Evolutionary conservation across 345 rosid genomes (phyloP).

Genomic region (Nephelium lappaceum): DNA sequence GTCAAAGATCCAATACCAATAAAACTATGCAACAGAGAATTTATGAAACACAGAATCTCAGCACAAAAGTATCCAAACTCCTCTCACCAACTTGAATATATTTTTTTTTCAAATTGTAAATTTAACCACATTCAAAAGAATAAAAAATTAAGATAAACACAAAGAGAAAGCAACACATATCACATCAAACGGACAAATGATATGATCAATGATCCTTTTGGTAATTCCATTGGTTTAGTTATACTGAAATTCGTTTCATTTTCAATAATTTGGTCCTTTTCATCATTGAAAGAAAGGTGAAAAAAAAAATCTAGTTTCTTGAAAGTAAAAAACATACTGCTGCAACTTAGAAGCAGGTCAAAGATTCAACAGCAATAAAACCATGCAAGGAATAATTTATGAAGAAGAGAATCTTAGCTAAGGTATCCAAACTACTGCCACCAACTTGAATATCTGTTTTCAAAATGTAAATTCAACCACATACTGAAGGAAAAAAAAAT

Average conservation of each 20-base stretch:
- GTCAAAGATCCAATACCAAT: conserved; percentile 20
- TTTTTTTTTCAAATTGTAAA: conserved; percentile 12
- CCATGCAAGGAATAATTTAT: neutral
- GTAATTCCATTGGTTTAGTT: too few species aligned
- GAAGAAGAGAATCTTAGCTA: neutral
- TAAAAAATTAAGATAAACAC: neutral
- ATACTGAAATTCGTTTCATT: neutral
- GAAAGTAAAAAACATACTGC: neutral
- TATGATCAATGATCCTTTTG: neutral
- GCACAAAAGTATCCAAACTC: neutral
- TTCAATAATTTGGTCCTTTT: neutral
- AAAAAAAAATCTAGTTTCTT: neutral
- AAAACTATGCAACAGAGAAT: neutral
- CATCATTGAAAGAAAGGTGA: neutral
- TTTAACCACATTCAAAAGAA: neutral
- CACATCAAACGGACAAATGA: neutral
- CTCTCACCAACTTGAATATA: too few species aligned
- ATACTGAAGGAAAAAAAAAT: neutral
- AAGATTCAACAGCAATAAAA: conserved; percentile 17
- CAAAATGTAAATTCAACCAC: conserved; percentile 20
- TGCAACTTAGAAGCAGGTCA: conserved; percentile 6
- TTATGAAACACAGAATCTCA: neutral
- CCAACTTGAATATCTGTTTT: conserved; percentile 9
- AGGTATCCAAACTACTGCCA: conserved; percentile 9
- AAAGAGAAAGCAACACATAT: neutral